Evolutionary conservation across 441 rosid species (phyloP), one percentile per base, ranked within the genome.

Genomic region (Bruguiera hainesii): DNA sequence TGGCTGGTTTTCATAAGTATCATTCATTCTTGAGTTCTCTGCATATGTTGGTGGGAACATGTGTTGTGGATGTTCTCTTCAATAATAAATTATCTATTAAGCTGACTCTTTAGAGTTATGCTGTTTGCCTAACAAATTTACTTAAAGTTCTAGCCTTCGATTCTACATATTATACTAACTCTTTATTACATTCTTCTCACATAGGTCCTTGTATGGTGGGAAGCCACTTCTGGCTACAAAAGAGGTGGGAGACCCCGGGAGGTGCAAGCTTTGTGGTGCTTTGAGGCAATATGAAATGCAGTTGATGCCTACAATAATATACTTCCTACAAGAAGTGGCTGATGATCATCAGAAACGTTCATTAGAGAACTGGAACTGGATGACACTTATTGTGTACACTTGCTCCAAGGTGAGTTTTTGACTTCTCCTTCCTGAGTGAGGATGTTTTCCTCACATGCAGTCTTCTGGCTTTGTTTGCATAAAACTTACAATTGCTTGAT

Each of bases 331-430:
- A 60, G 90, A 89, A 70, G 89, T 79, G 67, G 87, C 82, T 51
- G 85, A 85, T 49, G 74, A 77, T 73, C 57, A 48, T 76, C 74
- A 79, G 59, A 88, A 77, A 69, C 75, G 66, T 29, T 64, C 80
- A 15, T 63, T 94, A 59, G 88, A 88, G 63, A 82, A 80, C 35
- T 91, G 97, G 97, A 82, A 89, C 68, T 94, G 97, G 98, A 83
- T 94, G 85, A 91, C 92, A 31, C 86, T 88, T 37, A 57, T 84
- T 46, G 75, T 88, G 59, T 84, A 81, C 76, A 94, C 97, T 70
- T 94, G 98, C 79, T 79, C 89, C 53, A 82, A 82, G 91, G 98
- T 85, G 53, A 62, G 66, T 61, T 56, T 37, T 42, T 50, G 7
- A 58, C 33, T 57, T 18, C 1, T 55, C 21, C 29, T 26, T 42